A percentile compares a stretch with the other conserved stretches of the same genome.
These are phyloP conservation scores for Novymonas esmeraldas DNA, from an alignment of 208 protist species.

Conservation along the genomic window DNA sequence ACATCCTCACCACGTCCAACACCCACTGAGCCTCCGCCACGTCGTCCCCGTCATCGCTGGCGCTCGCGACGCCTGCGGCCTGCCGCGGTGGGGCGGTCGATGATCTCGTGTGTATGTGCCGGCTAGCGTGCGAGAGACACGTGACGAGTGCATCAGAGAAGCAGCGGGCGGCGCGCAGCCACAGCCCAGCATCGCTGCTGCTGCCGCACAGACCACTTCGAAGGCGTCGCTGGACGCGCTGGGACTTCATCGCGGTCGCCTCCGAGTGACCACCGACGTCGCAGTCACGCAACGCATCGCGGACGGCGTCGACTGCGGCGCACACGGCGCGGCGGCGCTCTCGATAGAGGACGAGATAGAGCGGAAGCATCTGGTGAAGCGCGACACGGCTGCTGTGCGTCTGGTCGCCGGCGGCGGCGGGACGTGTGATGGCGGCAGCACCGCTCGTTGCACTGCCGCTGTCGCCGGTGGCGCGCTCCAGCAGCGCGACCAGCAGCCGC, in stretches of 20 bases:
- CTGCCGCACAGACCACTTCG: neutral
- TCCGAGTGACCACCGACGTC: neutral
- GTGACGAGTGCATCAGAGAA: neutral
- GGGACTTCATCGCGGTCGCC: neutral
- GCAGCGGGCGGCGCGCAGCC: neutral
- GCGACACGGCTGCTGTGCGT: conserved; percentile 1
- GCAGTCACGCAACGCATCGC: neutral
- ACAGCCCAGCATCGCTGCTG: neutral
- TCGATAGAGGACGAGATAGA: conserved; percentile 8
- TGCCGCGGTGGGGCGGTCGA: neutral
- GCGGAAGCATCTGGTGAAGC: conserved; percentile 15
- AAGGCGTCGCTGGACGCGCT: neutral
- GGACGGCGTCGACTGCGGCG: conserved; percentile 3
- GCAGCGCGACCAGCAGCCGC: conserved; percentile 14
- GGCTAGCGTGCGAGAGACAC: conserved; percentile 4
- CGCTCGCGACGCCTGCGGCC: neutral
- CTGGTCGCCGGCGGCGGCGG: no score
- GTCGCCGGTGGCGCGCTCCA: neutral
- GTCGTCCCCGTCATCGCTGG: neutral
- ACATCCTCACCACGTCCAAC: conserved; percentile 7
- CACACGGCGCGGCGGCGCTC: neutral
- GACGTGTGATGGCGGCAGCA: neutral
- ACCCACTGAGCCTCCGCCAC: conserved; percentile 21
- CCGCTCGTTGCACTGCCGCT: neutral
- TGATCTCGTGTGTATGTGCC: no score